These are phyloP conservation scores for Zygosaccharomyces pseudorouxii DNA, from an alignment of 805 yeast species.

Conservation along the genomic window DNA sequence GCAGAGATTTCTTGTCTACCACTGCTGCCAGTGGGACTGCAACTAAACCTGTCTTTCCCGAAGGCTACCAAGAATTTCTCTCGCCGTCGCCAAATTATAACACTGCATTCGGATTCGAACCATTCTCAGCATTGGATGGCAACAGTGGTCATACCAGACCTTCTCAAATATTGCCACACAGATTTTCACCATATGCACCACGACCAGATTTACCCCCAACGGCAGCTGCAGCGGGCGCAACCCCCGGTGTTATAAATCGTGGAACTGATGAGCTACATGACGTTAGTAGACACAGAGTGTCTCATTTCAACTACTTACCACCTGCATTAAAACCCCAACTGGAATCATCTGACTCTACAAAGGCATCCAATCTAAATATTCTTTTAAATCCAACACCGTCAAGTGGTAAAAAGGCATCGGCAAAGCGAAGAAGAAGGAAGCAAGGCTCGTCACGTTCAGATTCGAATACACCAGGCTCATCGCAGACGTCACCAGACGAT, in stretches of 20 bases:
- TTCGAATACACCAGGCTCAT: constrained; percentile 5
- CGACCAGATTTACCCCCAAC: constrained; percentile 18
- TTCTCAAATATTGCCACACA: constrained; percentile 2
- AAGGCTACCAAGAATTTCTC: constrained; percentile 16
- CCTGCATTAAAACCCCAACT: constrained; percentile 70
- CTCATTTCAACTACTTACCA: constrained; percentile 72
- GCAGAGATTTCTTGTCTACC: neutral
- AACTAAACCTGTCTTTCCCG: neutral
- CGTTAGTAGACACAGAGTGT: constrained; percentile 51
- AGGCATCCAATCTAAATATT: constrained; percentile 43
- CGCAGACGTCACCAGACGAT: constrained; percentile 9
- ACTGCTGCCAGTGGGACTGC: neutral
- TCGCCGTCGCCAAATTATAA: constrained; percentile 23
- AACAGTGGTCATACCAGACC: neutral
- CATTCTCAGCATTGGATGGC: constrained; percentile 11
- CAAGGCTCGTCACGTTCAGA: constrained; percentile 9
- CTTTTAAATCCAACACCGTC: constrained; percentile 39
- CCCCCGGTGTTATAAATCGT: constrained; percentile 4
- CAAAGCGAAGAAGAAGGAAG: constrained; percentile 13
- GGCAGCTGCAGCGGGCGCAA: constrained; percentile 20
- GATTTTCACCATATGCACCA: constrained; percentile 7
- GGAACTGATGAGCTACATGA: constrained; percentile 36
- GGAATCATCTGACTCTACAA: constrained; percentile 51
- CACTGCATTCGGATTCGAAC: constrained; percentile 19
- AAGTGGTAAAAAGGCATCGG: constrained; percentile 5